Conservation (phyloP, 768 basidiomycete species). For the Podaxis sp. region DNA sequence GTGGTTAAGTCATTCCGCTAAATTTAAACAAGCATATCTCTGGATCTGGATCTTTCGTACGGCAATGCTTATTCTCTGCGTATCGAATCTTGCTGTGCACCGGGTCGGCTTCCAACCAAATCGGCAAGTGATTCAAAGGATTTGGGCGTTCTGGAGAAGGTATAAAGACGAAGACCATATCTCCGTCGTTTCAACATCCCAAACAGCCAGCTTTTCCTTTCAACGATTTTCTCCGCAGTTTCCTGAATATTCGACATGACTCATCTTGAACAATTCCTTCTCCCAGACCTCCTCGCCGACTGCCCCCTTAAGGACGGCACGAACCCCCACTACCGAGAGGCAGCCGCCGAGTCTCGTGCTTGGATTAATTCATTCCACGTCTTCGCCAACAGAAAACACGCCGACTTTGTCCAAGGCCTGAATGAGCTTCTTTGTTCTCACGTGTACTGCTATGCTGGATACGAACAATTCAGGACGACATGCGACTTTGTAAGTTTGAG, state of each 20-base stretch:
- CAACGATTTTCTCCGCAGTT: constrained; percentile 15
- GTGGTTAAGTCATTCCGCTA: constrained; percentile 4
- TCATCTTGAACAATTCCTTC: constrained; percentile 35
- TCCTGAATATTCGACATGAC: constrained; percentile 17
- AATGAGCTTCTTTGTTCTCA: constrained; percentile 63
- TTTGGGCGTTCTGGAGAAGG: neutral
- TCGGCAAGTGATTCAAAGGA: neutral
- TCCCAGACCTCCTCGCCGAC: constrained; percentile 54
- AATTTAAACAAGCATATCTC: constrained; percentile 4
- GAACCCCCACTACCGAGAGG: constrained; percentile 57
- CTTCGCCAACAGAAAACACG: constrained; percentile 58
- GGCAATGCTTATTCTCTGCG: neutral
- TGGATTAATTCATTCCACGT: constrained; percentile 63
- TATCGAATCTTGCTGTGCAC: constrained; percentile 9
- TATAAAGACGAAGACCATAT: constrained; percentile 9
- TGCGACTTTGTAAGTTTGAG: constrained; percentile 55
- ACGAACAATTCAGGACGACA: constrained; percentile 54
- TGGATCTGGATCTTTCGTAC: constrained; percentile 5
- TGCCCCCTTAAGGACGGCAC: constrained; percentile 47
- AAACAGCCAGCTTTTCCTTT: constrained; percentile 15
- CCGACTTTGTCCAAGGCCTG: constrained; percentile 60
- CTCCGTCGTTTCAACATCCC: constrained; percentile 4
- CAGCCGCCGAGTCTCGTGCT: constrained; percentile 52
- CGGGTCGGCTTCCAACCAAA: constrained; percentile 13
- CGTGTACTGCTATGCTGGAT: constrained; percentile 57